Evolutionary conservation across 768 basidiomycete genomes (phyloP).

Genomic region (Lentinula edodes): DNA sequence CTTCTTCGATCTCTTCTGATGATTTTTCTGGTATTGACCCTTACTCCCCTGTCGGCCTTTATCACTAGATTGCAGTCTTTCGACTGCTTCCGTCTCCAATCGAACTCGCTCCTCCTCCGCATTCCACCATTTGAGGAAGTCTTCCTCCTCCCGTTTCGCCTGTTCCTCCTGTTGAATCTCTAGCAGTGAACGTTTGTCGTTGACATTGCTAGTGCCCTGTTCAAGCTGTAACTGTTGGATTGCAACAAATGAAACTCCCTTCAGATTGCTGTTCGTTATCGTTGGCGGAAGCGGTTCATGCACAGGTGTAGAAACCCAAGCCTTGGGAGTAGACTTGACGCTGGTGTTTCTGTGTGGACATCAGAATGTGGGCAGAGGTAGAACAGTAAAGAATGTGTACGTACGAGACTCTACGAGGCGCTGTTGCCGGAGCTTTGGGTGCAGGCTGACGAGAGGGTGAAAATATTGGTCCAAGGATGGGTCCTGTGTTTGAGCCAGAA

Average conservation of each 20-base stretch:
- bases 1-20: not conserved
- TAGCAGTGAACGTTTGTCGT: conserved; percentile 58
- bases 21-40: not conserved
- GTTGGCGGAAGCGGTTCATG: conserved; percentile 35
- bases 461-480: conserved; percentile 57
- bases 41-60: not conserved
- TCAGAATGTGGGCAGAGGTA: not conserved
- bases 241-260: conserved; percentile 64
- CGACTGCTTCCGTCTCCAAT: conserved; percentile 36
- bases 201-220: conserved; percentile 33
- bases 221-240: conserved; percentile 78
- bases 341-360: conserved; percentile 19
- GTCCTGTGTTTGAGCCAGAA: not conserved
- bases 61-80: not conserved
- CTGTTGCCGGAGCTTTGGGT: conserved; percentile 18
- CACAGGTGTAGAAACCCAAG: conserved; percentile 59
- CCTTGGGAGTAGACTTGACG: conserved; percentile 31
- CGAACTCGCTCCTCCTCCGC: conserved; percentile 73
- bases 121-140: conserved; percentile 88
- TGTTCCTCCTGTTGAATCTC: conserved; percentile 88
- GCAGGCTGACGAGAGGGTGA: conserved; percentile 48
- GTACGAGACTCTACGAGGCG: conserved; percentile 44
- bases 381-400: conserved; percentile 17
- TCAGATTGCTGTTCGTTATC: conserved; percentile 17
- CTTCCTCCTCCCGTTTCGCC: conserved; percentile 59